These are phyloP conservation scores for Fusarium liriodendri DNA, from an alignment of 2,329 filamentous ascomycete genomes.

Conservation along the genomic window DNA sequence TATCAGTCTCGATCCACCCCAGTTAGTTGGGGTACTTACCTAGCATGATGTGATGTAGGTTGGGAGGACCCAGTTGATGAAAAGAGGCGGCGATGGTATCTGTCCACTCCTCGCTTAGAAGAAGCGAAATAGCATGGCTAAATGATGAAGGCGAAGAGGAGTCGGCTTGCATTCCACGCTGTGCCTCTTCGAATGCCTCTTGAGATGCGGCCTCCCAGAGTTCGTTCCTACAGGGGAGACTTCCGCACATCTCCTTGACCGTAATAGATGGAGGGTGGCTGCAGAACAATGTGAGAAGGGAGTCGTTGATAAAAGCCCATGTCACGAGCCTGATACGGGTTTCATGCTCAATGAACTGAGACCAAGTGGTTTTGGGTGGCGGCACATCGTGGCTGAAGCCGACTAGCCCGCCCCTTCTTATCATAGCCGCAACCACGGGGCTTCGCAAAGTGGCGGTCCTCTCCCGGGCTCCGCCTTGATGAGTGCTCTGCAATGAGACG, in stretches of 20 bases:
- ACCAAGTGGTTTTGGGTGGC: background rate
- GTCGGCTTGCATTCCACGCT: accelerated
- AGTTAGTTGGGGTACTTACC: background rate
- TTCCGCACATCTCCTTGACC: constrained; percentile 23
- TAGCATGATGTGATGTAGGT: constrained; percentile 3
- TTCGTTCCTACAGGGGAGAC: constrained; percentile 17
- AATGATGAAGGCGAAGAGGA: background rate
- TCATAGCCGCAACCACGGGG: constrained; percentile 2
- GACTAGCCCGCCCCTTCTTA: constrained; percentile 11
- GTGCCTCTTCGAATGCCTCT: background rate
- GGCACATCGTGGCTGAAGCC: background rate
- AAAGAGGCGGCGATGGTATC: background rate
- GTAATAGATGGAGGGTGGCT: constrained; percentile 22
- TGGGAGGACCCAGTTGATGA: background rate
- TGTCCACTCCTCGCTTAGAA: constrained; percentile 18
- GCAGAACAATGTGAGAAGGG: constrained; percentile 12
- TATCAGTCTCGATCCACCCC: background rate
- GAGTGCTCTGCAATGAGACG: constrained; percentile 7
- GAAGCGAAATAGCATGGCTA: background rate
- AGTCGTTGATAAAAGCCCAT: constrained; percentile 27
- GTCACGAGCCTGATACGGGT: constrained; percentile 27
- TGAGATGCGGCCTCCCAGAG: constrained; percentile 26
- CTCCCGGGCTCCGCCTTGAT: constrained; percentile 9
- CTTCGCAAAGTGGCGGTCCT: constrained; percentile 9
- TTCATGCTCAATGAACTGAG: constrained; percentile 17